These are phyloP conservation scores for Amoebophrya sp. DNA, from an alignment of 169 alveolate species.

Conservation along the genomic window DNA sequence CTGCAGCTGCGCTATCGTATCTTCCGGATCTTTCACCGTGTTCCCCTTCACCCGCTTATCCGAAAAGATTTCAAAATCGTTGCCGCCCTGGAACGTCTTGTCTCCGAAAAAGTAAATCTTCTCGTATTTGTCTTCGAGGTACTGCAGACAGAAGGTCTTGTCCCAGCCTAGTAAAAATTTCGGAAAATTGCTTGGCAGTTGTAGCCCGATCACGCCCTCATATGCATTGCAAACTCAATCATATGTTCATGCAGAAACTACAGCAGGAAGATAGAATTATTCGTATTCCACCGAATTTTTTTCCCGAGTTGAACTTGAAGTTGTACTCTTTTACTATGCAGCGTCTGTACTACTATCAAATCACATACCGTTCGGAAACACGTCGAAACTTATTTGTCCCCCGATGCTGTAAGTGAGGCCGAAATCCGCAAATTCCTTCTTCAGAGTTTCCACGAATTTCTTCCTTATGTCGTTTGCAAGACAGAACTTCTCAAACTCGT, in stretches of 20 bases:
- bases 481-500: neutral
- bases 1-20: too few relatives aligned
- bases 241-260: neutral
- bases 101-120: slow-evolving; percentile 90
- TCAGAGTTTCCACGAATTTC: slow-evolving; percentile 56
- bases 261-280: neutral
- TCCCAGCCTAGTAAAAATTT: slow-evolving; percentile 77
- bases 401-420: slow-evolving; percentile 84
- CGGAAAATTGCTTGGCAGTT: slow-evolving; percentile 41
- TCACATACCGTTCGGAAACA: slow-evolving; percentile 71
- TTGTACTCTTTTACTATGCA: neutral
- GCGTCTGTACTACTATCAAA: neutral
- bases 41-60: slow-evolving; percentile 85
- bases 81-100: slow-evolving; percentile 79
- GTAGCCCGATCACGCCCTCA: neutral
- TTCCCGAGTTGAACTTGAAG: too few relatives aligned
- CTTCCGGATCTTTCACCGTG: slow-evolving; percentile 71
- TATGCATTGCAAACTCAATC: neutral
- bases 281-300: neutral
- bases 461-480: slow-evolving; percentile 57
- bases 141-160: slow-evolving; percentile 77
- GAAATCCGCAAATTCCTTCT: slow-evolving; percentile 60
- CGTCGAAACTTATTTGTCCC: slow-evolving; percentile 93
- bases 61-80: slow-evolving; percentile 83
- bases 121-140: slow-evolving; percentile 65